phyloP scores from a whole-genome alignment of 2,329 filamentous ascomycete genomes.

The Hypoxylon rubiginosum region DNA sequence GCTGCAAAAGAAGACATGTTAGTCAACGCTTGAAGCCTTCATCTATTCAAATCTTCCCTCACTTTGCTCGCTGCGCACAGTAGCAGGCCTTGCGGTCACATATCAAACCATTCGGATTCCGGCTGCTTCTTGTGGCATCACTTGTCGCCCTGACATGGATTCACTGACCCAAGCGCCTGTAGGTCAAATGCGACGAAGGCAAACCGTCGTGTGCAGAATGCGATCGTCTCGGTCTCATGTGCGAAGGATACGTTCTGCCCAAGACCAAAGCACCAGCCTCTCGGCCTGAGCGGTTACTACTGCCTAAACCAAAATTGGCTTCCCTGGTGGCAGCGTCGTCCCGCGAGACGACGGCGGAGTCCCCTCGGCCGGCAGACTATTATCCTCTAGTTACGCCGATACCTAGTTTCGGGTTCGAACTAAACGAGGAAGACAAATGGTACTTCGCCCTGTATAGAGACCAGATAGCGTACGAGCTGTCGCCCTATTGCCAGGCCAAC shows the following conservation, averaged over 20 bases:
- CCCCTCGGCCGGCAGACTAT: slow-evolving; percentile 16
- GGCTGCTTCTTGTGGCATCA: not conserved
- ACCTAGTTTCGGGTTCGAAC: slow-evolving; percentile 40
- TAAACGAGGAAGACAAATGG: slow-evolving; percentile 44
- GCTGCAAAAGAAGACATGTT: slow-evolving; percentile 48
- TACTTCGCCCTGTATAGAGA: slow-evolving; percentile 46
- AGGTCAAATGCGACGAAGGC: slow-evolving; percentile 50
- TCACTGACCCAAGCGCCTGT: slow-evolving; percentile 19
- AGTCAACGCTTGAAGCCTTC: slow-evolving; percentile 18
- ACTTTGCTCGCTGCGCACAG: not conserved
- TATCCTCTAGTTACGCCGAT: slow-evolving; percentile 23
- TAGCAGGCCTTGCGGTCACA: not conserved
- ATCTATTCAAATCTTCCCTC: not conserved
- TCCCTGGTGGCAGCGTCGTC: slow-evolving; percentile 11
- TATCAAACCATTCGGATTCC: not conserved
- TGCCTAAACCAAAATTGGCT: slow-evolving; percentile 39
- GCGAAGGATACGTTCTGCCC: slow-evolving; percentile 50
- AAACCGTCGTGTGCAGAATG: slow-evolving; percentile 51
- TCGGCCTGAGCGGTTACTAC: slow-evolving; percentile 38
- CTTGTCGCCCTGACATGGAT: not conserved
- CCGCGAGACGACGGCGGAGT: slow-evolving; percentile 8
- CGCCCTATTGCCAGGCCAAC: slow-evolving; percentile 40
- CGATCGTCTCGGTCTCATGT: slow-evolving; percentile 49
- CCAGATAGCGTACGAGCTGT: slow-evolving; percentile 44
- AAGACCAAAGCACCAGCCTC: slow-evolving; percentile 31